Conservation (phyloP, 2,329 filamentous ascomycete genomes). For the Stemphylium vesicarium region DNA sequence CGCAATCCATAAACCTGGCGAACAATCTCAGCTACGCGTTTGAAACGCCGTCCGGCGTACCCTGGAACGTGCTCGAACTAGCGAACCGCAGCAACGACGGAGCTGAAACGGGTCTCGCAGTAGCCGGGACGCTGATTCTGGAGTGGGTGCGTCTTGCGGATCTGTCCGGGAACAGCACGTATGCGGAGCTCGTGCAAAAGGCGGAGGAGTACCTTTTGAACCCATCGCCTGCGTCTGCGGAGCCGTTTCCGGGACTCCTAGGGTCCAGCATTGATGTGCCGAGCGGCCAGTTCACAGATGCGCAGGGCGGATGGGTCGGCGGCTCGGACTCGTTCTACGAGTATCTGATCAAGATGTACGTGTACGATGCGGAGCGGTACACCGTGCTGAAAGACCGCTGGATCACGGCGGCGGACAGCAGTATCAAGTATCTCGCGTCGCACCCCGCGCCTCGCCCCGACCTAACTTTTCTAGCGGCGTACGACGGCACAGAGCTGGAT, state of each 20-base stretch:
- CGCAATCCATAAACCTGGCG: slow-evolving; percentile 72
- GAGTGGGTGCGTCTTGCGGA: slow-evolving; percentile 86
- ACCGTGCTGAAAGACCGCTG: slow-evolving; percentile 72
- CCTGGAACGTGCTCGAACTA: slow-evolving; percentile 72
- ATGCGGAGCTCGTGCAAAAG: slow-evolving; percentile 69
- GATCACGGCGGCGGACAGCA: slow-evolving; percentile 76
- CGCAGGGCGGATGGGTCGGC: slow-evolving; percentile 75
- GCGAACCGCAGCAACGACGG: slow-evolving; percentile 56
- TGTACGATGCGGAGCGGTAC: slow-evolving; percentile 75
- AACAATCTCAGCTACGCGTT: slow-evolving; percentile 80
- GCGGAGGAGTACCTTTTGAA: slow-evolving; percentile 73
- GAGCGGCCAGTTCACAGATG: slow-evolving; percentile 71
- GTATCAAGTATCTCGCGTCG: slow-evolving; percentile 72
- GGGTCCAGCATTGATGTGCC: slow-evolving; percentile 70
- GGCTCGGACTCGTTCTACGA: slow-evolving; percentile 85
- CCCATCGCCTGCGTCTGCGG: slow-evolving; percentile 65
- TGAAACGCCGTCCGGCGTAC: slow-evolving; percentile 75
- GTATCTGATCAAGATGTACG: slow-evolving; percentile 89
- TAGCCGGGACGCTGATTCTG: slow-evolving; percentile 76
- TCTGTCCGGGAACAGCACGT: slow-evolving; percentile 70
- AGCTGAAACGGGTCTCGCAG: slow-evolving; percentile 73
- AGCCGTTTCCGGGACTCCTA: slow-evolving; percentile 79
- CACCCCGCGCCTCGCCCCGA: slow-evolving; percentile 71
- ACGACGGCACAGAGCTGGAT: slow-evolving; percentile 52
- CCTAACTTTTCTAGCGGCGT: slow-evolving; percentile 73